Evolutionary conservation across 148 eudicot species (phyloP), one percentile per base, ranked within the genome.

Genomic region (Vaccinium vitisidaea): DNA sequence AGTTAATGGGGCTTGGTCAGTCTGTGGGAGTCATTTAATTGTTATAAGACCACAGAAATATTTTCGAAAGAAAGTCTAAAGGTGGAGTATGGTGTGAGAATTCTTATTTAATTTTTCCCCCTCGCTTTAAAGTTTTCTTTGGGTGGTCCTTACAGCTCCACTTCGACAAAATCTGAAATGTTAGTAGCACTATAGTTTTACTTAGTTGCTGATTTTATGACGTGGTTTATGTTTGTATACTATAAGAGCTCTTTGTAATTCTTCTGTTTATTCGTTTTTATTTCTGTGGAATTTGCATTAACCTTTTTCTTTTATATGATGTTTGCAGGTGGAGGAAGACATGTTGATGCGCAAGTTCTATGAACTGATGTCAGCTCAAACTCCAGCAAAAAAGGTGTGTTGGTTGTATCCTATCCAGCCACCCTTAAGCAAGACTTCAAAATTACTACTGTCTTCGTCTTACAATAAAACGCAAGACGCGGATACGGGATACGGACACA

Each of bases 261-360:
- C 7, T 58, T 58, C 18, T 58, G 18, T 5, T 58, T 14, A 14
- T 58, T 1, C n/a, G 16, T 2, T 36, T 73, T 13, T 7, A 36
- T 36, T 75, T 46, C 21, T 48, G 3, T 21, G 15, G 54, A 43
- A 46, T 52, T 19, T 16, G 19, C 49, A 27, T 48, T 49, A 50
- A 49, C 56, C 23, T 77, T 9, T 77, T 1, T 49, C 39, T 43
- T 4, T 43, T 14, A 77, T 12, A 8, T 49, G 6, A 53, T 77
- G n/a, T 46, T 77, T 90, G 74, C 80, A 93, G 95, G 95, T 93
- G 2, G 94, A 93, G 84, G 92, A 93, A 89, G 94, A 91, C 83
- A 91, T 93, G 96, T 81, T 93, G 67, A 93, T 91, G 96, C 94
- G 93, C 52, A 92, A 91, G 80, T 92, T 90, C 84, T 92, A 87